Base-by-base conservation (phyloP, 2,329 filamentous ascomycete species). In the Fusarium fracticaudum region DNA sequence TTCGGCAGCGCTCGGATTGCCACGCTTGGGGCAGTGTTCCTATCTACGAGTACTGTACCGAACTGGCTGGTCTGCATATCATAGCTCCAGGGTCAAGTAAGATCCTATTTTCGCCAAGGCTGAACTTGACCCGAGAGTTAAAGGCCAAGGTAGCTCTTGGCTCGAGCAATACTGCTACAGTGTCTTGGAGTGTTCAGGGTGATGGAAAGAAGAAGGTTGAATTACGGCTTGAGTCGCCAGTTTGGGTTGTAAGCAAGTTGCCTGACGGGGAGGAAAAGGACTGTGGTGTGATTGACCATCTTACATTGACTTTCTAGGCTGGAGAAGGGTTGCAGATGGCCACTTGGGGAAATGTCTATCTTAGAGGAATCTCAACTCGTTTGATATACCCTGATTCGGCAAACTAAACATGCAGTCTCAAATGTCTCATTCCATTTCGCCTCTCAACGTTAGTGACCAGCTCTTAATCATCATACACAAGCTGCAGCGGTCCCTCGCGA, bases 1-100 rank as follows among this genome's bases (percentile, higher is more conserved):
- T 64, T 0, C 7, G 33, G 0, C 44, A 50, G 8, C 15, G 62
- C 0, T 62, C 62, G 2, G 62, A 64, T 17, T 64, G 62, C 3
- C 57, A 64, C 5, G 62, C 57, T 3, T 64, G 62, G 62, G 57
- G 62, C 6, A 61, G 62, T 8, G 62, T 55, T 51, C 55, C 62
- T 2, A 24, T 64, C 13, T 40, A 51, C 3, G 55, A n/a, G 22
- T 8, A 43, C 4, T 15, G 44, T 3, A 31, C 57, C 9, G 62
- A 64, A 8, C 17, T 64, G 1, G 62, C 62, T 8, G 62, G 62
- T 9, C 22, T 57, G 3, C 54, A 26, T 6, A 26, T 57, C 37
- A 26, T 35, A 26, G 38, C 54, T 0, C 29, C 54, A 8, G 54
- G 54, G 4, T 33, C 54, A 44, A 57, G 54, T n/a, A 44, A 57